Evolutionary conservation across 306 rosid genomes (phyloP), one percentile per base, ranked within the genome.

Genomic region (Fagus sylvatica): DNA sequence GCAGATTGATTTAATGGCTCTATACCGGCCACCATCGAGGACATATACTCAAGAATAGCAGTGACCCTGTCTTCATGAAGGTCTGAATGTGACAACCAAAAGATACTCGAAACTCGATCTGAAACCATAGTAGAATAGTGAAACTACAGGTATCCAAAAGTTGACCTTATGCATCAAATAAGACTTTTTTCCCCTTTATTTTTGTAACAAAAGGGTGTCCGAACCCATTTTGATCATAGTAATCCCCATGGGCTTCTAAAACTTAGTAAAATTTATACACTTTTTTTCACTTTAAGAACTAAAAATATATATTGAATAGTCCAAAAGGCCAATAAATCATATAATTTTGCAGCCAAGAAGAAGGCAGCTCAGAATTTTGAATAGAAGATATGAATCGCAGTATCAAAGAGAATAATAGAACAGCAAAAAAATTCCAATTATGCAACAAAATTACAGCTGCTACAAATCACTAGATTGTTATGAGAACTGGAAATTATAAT

Each of bases 61-160:
- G 80, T 80, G 70, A 86, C 84, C 85, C 84, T 92, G 74, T 90
- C 95, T 69, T 92, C 96, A 71, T 90, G 96, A 85, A 94, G 97
- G 79, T 94, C 97, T 28, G 90, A 82, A 83, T 94, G 98, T 64
- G 82, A 79, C 74, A 87, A 51, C 88, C 98, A 95, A 88, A 89
- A 91, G 60, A 87, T 77, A 81, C 96, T 85, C 48, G 97, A 94
- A 83, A 92, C 80, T 80, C 83, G 88, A 80, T 85, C 98, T 94
- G 87, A 68, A 87, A 78, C 62, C 78, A 75, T 6, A 77, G 33
- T 34, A 72, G 64, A 80, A 17, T 34, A 70, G 67, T 48, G 32
- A 87, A 67, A 74, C 17, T 43, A 70, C 64, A 59, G 22, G 51
- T 7, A 77, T 36, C 56, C 16, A 55, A 70, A 40, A 62, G 56